A percentile compares a stretch with the other conserved stretches of the same genome.
phyloP scores from a whole-genome alignment of 257 asterid species.

The Solanum stenotomum region DNA sequence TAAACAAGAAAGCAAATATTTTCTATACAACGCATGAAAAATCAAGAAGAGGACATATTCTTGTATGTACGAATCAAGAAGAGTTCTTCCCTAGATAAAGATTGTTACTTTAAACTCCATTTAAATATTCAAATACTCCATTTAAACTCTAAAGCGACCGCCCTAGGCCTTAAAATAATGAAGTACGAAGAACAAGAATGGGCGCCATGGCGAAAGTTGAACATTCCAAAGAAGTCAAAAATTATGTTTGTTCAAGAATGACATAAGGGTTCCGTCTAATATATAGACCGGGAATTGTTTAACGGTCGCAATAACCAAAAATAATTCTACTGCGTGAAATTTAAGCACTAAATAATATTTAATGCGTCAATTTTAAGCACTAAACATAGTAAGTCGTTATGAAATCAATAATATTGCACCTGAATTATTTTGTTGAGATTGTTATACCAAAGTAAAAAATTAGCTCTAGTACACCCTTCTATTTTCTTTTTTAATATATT shows the following conservation, averaged over 20 bases:
- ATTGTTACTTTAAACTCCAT: neutral
- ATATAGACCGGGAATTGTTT: neutral
- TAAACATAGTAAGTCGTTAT: neutral
- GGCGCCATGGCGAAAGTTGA: neutral
- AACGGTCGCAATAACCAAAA: neutral
- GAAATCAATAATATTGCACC: neutral
- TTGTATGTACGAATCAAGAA: neutral
- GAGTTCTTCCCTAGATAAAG: neutral
- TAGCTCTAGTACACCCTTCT: neutral
- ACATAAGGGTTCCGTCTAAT: accelerated
- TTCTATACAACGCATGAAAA: neutral
- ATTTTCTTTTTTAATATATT: too few relatives aligned
- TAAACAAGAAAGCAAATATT: neutral
- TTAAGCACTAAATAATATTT: too few relatives aligned
- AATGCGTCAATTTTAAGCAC: neutral
- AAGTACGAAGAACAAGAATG: neutral
- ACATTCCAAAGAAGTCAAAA: neutral
- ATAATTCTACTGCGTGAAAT: neutral
- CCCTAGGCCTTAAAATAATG: neutral
- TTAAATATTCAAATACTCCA: neutral
- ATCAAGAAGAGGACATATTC: neutral
- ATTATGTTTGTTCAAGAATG: neutral
- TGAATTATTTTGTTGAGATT: neutral
- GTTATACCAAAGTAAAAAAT: neutral
- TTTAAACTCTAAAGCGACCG: neutral